Evolutionary conservation across 495 filamentous ascomycete species (phyloP).

Genomic region (Letharia lupina): DNA sequence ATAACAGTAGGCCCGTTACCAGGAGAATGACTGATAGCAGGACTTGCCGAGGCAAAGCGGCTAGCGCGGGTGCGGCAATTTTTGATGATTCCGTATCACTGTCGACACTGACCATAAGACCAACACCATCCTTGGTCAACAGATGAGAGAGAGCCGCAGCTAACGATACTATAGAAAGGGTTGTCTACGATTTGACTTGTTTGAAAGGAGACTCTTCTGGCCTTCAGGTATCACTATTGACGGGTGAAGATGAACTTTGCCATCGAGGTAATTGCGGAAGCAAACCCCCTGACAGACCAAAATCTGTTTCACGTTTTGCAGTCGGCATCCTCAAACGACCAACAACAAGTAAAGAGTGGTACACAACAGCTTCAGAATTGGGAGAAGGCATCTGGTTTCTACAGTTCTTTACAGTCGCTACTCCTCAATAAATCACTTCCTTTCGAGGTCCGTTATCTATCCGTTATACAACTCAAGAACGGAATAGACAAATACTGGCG

Average conservation of each 20-base stretch:
- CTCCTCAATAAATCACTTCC: constrained; percentile 72
- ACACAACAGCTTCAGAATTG: constrained; percentile 77
- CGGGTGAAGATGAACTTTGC: constrained; percentile 34
- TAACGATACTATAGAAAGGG: neutral
- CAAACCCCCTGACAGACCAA: constrained; percentile 50
- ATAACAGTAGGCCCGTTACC: too few relatives aligned
- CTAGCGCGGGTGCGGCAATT: constrained; percentile 4
- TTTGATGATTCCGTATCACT: neutral
- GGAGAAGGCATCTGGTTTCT: constrained; percentile 70
- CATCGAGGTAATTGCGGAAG: constrained; percentile 52
- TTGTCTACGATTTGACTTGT: neutral
- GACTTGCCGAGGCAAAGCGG: neutral
- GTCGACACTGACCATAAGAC: neutral
- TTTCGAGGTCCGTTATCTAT: constrained; percentile 69
- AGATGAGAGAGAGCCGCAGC: neutral
- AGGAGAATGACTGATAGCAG: neutral
- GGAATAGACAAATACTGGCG: constrained; percentile 94
- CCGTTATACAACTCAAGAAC: constrained; percentile 90
- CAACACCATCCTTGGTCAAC: neutral
- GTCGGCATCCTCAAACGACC: constrained; percentile 62
- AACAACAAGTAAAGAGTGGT: constrained; percentile 68
- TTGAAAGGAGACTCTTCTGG: neutral
- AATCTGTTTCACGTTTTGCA: constrained; percentile 65
- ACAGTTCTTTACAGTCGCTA: constrained; percentile 65
- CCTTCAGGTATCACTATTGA: neutral